Base-by-base conservation (phyloP, 257 asterid species). In the Paulownia fortunei region DNA sequence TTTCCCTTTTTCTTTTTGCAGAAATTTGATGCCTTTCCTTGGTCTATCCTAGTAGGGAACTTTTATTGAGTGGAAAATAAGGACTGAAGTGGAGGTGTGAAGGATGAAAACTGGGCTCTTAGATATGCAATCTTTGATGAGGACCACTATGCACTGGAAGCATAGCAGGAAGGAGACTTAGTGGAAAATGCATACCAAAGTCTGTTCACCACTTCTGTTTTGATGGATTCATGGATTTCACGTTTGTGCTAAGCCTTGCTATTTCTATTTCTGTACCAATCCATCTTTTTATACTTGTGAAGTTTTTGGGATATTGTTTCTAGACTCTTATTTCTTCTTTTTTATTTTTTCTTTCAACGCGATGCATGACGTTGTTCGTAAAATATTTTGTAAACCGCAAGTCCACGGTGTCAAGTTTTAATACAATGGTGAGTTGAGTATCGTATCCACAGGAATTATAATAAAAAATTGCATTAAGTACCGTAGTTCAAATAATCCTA, bases 111-210 rank as follows among this genome's bases (percentile, higher is more conserved):
- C 7, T n/a, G 52, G 23, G 70, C 8, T 19, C 0, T 23, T 21
- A 64, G 36, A 30, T n/a, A n/a, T n/a, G n/a, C n/a, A 32, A 5
- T 30, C 44, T 47, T 47, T 23, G 72, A 75, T 49, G 71, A 64
- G 61, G 39, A 69, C 27, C 60, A 26, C 26, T 18, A 46, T 5
- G 21, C 3, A 49, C 64, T 75, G 81, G 81, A 63, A 76, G 70
- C 74, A 37, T 11, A 15, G 19, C 47, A 18, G 77, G 67, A 23
- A 3, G n/a, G 24, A 68, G 55, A 47, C 15, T 19, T 11, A 9
- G 72, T 69, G 62, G 37, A 42, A 55, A 66, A 13, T 13, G 21
- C 60, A 19, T 39, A 5, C 39, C 27, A 42, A 70, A 51, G 19
- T 0, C 15, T 37, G 34, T 9, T 37, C 16, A 5, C 76, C 23